Evolutionary conservation across 2,329 filamentous ascomycete genomes (phyloP), one percentile per base, ranked within the genome.

Genomic region (Botryotinia globosa): DNA sequence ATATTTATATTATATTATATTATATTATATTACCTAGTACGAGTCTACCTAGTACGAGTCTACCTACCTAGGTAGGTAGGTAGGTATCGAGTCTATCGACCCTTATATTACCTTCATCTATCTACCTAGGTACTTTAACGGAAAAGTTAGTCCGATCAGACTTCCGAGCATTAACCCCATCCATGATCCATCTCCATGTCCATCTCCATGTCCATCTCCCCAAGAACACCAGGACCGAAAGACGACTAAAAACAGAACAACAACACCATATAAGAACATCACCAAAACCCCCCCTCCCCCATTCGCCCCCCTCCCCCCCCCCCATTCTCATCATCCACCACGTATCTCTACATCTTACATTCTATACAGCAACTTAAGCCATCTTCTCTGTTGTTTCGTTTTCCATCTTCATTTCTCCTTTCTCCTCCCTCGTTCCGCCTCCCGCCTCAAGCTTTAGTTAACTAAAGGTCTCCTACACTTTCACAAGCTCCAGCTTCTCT

Each of bases 221-320:
- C 42, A 22, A 65, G 22, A 34, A 37, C 59, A 37, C 59, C 37
- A 62, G 42, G 34, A 39, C 59, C 59, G 59, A 62, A 42, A 39
- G 16, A 39, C 20, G 59, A 62, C 59, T 61, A 9, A 62, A 67
- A 56, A 42, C 65, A 67, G 65, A 67, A 67, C 65, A 67, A 67
- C 65, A 67, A 67, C 65, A 67, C 65, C 65, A 67, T 56, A 56
- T 29, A 51, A 25, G 14, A 54, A 42, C 42, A 67, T 67, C 64
- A 42, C 34, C 64, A 54, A 54, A 39, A 3, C n/a, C 14, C 32
- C 22, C 37, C 22, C 34, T 14, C 45, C 8, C 32, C 32, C 32
- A 20, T 37, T 66, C 45, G 32, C 45, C 64, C 44, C 22, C 6
- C 63, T 32, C 63, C 20, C 45, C 64, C 44, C 22, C 6, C 63